Base-by-base conservation (phyloP, 306 rosid species). In the Medicago lupulina region DNA sequence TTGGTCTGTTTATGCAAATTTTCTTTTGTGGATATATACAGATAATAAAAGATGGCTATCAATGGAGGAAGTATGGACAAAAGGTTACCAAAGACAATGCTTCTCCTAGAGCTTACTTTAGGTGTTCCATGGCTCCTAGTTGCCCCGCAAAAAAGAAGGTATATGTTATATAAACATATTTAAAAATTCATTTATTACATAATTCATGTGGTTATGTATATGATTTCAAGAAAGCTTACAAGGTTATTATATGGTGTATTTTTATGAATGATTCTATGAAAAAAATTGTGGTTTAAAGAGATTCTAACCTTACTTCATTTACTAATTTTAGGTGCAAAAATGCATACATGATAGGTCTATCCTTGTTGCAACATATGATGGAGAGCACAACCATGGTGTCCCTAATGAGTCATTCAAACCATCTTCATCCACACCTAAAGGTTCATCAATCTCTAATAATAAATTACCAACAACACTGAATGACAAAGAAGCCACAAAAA, bases 141-240 rank as follows among this genome's bases (percentile, higher is more conserved):
- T 91, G 97, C 75, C 87, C 88, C 0, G 97, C 85, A 66, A 91
- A 91, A 78, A 91, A 89, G 91, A 91, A 87, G 97, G 97, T 90
- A 70, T 5, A 12, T 47, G 13, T 0, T 31, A 31, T 34, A 34
- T 34, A 34, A 4, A 34, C 0, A 34, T 5, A 34, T 34, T 34
- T 34, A 7, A 5, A 34, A 34, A 4, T 34, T 34, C 1, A 4
- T 34, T 34, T 6, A 0, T 34, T 34, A 4, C 7, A 34, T 34
- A 4, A 0, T 34, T 34, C 7, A 34, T 34, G 38, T 34, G 36
- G 6, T 3, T 28, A 31, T 34, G 1, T 34, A 34, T 4, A 34
- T 34, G 6, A 34, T 34, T 34, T 34, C 7, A 5, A 34, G 38
- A 34, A 34, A 6, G 38, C 7, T 34, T 34, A 34, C 38, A 28